These are phyloP conservation scores for Stagonosporopsis cucurbitacearum DNA, from an alignment of 2,329 filamentous ascomycete species.

Conservation along the genomic window DNA sequence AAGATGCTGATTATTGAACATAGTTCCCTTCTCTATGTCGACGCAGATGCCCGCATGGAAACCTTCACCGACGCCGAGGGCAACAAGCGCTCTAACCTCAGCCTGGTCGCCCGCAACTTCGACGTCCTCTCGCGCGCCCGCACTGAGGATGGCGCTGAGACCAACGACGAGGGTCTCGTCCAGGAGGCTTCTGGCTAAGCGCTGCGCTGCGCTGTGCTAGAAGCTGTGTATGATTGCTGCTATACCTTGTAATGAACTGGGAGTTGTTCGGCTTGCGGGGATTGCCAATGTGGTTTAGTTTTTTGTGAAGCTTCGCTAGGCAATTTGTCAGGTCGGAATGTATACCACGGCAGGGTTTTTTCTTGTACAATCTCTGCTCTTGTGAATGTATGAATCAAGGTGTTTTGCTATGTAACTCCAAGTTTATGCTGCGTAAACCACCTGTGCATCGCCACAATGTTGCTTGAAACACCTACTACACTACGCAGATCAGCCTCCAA, in stretches of 20 bases:
- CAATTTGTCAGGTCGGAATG: slow-evolving; percentile 1
- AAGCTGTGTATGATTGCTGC: slow-evolving; percentile 7
- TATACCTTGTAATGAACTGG: slow-evolving; percentile 15
- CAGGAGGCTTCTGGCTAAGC: slow-evolving; percentile 35
- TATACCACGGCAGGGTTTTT: slow-evolving; percentile 16
- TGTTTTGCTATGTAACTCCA: background rate
- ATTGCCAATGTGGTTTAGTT: background rate
- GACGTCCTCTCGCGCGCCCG: slow-evolving; percentile 42
- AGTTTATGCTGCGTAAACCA: too few species aligned
- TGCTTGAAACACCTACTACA: background rate
- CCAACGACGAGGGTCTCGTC: slow-evolving; percentile 45
- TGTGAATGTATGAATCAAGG: slow-evolving; percentile 15
- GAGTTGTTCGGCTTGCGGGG: background rate
- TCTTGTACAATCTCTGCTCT: slow-evolving; percentile 43
- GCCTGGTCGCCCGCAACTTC: slow-evolving; percentile 69
- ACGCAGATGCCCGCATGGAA: slow-evolving; percentile 76
- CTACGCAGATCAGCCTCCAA: background rate
- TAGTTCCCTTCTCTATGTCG: slow-evolving; percentile 80
- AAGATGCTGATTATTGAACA: background rate
- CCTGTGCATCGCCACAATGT: background rate
- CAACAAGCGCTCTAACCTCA: slow-evolving; percentile 68
- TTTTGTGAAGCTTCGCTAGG: background rate
- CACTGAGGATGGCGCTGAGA: slow-evolving; percentile 27
- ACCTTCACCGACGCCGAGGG: slow-evolving; percentile 71
- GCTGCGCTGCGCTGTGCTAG: background rate